A percentile compares a stretch with the other conserved stretches of the same genome.
Evolutionary conservation across 2,329 filamentous ascomycete species (phyloP).

Genomic region (Microthyrium microscopicum): DNA sequence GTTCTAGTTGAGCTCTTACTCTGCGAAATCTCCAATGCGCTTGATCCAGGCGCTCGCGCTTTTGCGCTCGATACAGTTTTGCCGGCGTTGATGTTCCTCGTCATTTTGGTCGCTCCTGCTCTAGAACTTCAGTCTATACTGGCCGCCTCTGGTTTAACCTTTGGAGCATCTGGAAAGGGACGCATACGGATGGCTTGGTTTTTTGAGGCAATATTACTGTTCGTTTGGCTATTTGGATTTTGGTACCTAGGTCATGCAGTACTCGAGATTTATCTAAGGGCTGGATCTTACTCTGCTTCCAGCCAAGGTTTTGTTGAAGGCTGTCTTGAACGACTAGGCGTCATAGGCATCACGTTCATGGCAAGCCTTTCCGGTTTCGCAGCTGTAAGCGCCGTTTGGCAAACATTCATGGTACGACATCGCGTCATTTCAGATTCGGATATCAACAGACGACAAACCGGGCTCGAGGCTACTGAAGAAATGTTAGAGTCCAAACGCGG

Average conservation of each 20-base stretch:
- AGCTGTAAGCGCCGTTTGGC: slow-evolving; percentile 75
- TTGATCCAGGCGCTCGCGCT: slow-evolving; percentile 50
- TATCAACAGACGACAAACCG: slow-evolving; percentile 60
- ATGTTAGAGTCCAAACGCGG: slow-evolving; percentile 63
- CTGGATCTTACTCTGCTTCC: slow-evolving; percentile 18
- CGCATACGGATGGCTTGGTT: slow-evolving; percentile 45
- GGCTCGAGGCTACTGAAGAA: slow-evolving; percentile 61
- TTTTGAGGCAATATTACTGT: slow-evolving; percentile 45
- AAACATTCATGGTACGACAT: slow-evolving; percentile 53
- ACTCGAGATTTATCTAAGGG: slow-evolving; percentile 34
- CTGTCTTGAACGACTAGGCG: slow-evolving; percentile 51
- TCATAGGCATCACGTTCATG: slow-evolving; percentile 77
- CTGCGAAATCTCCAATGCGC: slow-evolving; percentile 64
- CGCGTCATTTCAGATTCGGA: slow-evolving; percentile 56
- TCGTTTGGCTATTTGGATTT: slow-evolving; percentile 54
- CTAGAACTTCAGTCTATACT: slow-evolving; percentile 57
- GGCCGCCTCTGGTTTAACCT: slow-evolving; percentile 41
- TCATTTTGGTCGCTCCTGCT: slow-evolving; percentile 61
- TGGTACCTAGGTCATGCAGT: slow-evolving; percentile 58
- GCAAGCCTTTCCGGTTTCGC: slow-evolving; percentile 78
- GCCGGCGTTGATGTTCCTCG: slow-evolving; percentile 50
- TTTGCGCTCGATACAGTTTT: slow-evolving; percentile 54
- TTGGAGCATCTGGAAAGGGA: slow-evolving; percentile 41
- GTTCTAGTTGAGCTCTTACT: slow-evolving; percentile 68
- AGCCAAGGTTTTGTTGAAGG: slow-evolving; percentile 35